Conservation (phyloP, 2,329 filamentous ascomycete genomes). For the Helicocarpus griseus region DNA sequence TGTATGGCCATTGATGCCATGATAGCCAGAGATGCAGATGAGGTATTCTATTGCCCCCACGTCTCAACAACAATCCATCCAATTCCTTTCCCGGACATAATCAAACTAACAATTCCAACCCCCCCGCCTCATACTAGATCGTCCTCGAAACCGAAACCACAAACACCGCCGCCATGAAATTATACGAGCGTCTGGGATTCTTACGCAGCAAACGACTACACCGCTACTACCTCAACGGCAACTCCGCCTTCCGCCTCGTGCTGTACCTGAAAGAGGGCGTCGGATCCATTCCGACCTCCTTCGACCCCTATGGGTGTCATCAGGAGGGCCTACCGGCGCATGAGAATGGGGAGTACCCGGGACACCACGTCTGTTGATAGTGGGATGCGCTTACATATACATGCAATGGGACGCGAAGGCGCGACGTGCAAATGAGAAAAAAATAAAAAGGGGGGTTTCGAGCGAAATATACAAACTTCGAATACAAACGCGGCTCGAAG, state of each 20-base stretch:
- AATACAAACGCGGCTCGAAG: too few species aligned
- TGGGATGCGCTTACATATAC: neutral
- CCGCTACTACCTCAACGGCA: constrained; percentile 93
- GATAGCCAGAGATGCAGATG: constrained; percentile 73
- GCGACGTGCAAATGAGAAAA: neutral
- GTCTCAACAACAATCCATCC: too few species aligned
- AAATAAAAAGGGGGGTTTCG: too few species aligned
- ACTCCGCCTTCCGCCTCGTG: constrained; percentile 82
- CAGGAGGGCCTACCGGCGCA: constrained; percentile 1
- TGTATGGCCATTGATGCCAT: constrained; percentile 84
- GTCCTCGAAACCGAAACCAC: constrained; percentile 93
- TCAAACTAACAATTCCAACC: neutral
- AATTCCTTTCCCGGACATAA: neutral
- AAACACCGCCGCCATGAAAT: constrained; percentile 77
- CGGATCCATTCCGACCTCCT: constrained; percentile 30
- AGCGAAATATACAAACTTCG: too few species aligned
- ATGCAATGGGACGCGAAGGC: neutral
- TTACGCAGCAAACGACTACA: constrained; percentile 85
- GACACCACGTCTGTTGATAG: constrained; percentile 4
- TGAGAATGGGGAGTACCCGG: constrained; percentile 10
- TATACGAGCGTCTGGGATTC: constrained; percentile 91
- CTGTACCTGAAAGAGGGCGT: constrained; percentile 62
- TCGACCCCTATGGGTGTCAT: constrained; percentile 23
- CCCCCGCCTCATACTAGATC: constrained; percentile 43
- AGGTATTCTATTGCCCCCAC: constrained; percentile 46